Evolutionary conservation across 2,329 filamentous ascomycete species (phyloP).

Genomic region (Aspergillus aculeatinus): DNA sequence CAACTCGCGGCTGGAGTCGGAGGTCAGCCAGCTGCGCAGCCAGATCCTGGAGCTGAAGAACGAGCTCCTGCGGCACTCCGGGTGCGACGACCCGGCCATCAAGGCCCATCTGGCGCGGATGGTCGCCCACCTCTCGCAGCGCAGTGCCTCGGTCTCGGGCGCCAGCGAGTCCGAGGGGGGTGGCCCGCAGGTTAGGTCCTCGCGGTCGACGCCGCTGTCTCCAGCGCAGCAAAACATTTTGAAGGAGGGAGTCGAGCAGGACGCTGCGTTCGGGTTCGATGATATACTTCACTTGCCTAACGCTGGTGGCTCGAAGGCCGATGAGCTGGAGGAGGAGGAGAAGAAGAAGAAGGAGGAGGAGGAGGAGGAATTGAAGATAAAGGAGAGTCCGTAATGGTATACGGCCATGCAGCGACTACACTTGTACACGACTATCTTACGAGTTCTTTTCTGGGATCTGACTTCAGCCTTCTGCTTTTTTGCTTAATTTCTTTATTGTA

Average conservation of each 20-base stretch:
- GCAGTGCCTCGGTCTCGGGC: neutral
- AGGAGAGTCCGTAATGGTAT: neutral
- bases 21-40: constrained; percentile 37
- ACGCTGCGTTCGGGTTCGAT: neutral
- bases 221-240: too few relatives aligned
- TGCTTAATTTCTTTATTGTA: neutral
- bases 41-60: constrained; percentile 42
- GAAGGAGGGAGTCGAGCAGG: neutral
- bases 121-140: constrained; percentile 30
- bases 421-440: neutral
- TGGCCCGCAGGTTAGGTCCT: neutral
- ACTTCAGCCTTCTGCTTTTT: neutral
- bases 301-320: neutral
- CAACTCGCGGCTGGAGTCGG: constrained; percentile 31
- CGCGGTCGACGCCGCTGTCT: too few relatives aligned
- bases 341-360: too few relatives aligned
- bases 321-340: neutral
- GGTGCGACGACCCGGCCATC: constrained; percentile 40
- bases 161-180: neutral
- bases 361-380: neutral
- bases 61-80: constrained; percentile 40
- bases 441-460: neutral
- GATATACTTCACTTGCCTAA: neutral
- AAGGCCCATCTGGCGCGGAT: constrained; percentile 38
- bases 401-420: neutral